Evolutionary conservation across 176 grass and related monocot species (phyloP).

Genomic region (Rhipidocladum racemiflorum): DNA sequence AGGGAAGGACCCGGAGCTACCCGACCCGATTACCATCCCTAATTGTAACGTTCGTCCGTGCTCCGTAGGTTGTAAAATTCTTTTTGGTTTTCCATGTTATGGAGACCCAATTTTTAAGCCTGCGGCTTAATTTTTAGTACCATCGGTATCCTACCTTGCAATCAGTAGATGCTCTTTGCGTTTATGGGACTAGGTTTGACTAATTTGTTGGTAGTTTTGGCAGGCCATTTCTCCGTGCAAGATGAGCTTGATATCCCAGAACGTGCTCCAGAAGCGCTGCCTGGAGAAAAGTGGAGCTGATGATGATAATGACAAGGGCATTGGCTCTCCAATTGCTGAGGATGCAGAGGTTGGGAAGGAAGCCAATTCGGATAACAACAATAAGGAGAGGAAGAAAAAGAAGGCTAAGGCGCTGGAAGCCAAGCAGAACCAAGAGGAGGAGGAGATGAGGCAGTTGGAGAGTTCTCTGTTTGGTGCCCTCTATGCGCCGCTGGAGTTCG

Average conservation of each 20-base stretch:
- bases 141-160: neutral
- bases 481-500: constrained; percentile 52
- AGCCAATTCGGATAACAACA: constrained; percentile 11
- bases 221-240: neutral
- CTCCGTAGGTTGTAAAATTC: too few relatives aligned
- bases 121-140: neutral
- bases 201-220: neutral
- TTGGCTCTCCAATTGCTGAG: neutral
- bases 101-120: too few relatives aligned
- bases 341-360: constrained; percentile 27
- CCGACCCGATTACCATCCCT: too few relatives aligned
- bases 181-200: neutral
- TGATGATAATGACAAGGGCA: constrained; percentile 16
- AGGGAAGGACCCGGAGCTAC: too few relatives aligned
- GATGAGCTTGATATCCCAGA: constrained; percentile 83
- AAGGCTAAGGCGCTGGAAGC: constrained; percentile 19
- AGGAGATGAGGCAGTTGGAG: constrained; percentile 63
- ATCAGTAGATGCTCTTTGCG: neutral
- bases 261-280: constrained; percentile 25
- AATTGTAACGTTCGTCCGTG: neutral
- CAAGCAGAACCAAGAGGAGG: constrained; percentile 29
- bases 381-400: constrained; percentile 47
- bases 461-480: constrained; percentile 52
- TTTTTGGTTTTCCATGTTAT: too few relatives aligned
- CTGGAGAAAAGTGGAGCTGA: neutral